Conservation (phyloP, 2,329 filamentous ascomycete genomes). For the Trichophyton rubrum region DNA sequence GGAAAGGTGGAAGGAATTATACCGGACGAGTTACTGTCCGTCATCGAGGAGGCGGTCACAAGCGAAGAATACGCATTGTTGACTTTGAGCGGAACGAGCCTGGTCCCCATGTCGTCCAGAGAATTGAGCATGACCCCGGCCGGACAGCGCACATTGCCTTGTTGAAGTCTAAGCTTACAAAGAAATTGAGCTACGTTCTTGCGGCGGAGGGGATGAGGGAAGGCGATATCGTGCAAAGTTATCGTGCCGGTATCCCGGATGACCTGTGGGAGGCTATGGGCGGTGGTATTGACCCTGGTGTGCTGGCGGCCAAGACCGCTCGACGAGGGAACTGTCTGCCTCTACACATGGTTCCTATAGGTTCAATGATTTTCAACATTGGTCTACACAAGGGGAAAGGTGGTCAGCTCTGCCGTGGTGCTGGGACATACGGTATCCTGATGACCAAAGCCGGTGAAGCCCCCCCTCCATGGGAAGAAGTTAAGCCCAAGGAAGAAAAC, state of each 20-base stretch:
- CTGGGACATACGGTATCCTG: conserved; percentile 81
- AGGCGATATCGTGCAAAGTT: conserved; percentile 86
- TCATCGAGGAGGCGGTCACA: conserved; percentile 83
- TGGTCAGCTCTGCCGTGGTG: conserved; percentile 87
- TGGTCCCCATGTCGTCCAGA: conserved; percentile 76
- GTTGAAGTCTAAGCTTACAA: conserved; percentile 59
- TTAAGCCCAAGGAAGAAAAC: conserved; percentile 16
- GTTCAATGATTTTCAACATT: conserved; percentile 85
- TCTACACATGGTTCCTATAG: conserved; percentile 87
- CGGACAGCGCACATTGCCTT: conserved; percentile 89
- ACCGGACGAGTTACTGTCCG: conserved; percentile 75
- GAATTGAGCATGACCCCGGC: conserved; percentile 92
- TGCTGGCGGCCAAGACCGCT: conserved; percentile 85
- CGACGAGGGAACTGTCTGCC: conserved; percentile 92
- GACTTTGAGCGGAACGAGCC: conserved; percentile 72
- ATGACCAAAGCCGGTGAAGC: conserved; percentile 76
- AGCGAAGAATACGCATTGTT: conserved; percentile 80
- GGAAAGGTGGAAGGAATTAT: conserved; percentile 84
- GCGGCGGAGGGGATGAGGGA: conserved; percentile 89
- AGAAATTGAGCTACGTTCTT: conserved; percentile 76
- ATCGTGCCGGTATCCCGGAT: conserved; percentile 74
- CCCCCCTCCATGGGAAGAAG: conserved; percentile 1
- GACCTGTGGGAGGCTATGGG: conserved; percentile 86
- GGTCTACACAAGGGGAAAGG: conserved; percentile 58
- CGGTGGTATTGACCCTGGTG: conserved; percentile 82